Percentiles rank a stretch among this genome's conserved stretches.
These are phyloP conservation scores for Baorangia bicolor DNA, from an alignment of 768 basidiomycete species.

Conservation along the genomic window DNA sequence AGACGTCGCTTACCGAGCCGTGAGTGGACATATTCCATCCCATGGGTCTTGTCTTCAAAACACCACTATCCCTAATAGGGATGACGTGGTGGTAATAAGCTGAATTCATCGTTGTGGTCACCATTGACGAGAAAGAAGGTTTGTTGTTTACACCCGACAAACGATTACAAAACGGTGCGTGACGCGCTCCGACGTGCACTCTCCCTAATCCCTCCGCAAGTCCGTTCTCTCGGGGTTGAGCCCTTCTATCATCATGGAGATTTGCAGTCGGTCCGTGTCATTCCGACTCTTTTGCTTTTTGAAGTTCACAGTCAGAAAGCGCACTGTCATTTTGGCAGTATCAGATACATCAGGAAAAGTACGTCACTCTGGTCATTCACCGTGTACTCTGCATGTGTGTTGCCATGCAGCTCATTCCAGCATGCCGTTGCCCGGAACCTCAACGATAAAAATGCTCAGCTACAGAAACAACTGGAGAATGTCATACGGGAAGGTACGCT, in stretches of 20 bases:
- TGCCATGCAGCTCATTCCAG: constrained; percentile 56
- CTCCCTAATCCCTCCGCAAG: constrained; percentile 36
- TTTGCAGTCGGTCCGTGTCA: constrained; percentile 64
- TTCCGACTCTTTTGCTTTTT: neutral
- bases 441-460: constrained; percentile 77
- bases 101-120: neutral
- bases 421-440: constrained; percentile 79
- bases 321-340: constrained; percentile 92
- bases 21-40: constrained; percentile 32
- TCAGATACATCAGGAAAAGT: constrained; percentile 86
- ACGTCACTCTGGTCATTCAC: constrained; percentile 7
- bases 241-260: constrained; percentile 75
- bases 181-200: constrained; percentile 19
- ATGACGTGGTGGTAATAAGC: constrained; percentile 59
- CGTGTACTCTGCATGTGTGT: neutral
- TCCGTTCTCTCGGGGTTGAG: constrained; percentile 82
- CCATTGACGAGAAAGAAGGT: constrained; percentile 44
- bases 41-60: neutral
- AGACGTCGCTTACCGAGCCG: constrained; percentile 79
- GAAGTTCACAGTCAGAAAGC: constrained; percentile 35
- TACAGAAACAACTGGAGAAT: constrained; percentile 84
- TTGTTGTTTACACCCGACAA: constrained; percentile 80
- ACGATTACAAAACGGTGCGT: constrained; percentile 88
- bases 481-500: constrained; percentile 76
- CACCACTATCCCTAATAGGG: constrained; percentile 9